Base-by-base conservation (phyloP, 2,329 filamentous ascomycete genomes). In the Aspergillus ibericus region DNA sequence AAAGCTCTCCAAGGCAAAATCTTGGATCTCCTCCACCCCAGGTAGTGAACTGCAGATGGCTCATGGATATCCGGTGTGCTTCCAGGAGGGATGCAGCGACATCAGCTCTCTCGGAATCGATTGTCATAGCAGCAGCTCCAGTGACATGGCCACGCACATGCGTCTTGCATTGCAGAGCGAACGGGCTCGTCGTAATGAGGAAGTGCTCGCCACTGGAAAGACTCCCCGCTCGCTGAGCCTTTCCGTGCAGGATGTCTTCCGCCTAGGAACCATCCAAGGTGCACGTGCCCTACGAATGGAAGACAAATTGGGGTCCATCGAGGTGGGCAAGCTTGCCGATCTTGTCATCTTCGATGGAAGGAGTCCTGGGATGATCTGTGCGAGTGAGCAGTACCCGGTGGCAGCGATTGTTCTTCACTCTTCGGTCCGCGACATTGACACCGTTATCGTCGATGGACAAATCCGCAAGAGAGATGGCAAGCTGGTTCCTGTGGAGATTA, bases 1-100 rank as follows among this genome's bases (percentile, higher is more conserved):
- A 9, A 62, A 63, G 5, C 58, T 72, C 15, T 56, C 56, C 5
- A 25, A 65, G 15, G 55, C 55, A 2, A 56, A 60, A 2, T 58
- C 64, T 0, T 66, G 60, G 34, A 57, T 72, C 36, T 70, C 70
- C 7, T 61, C 64, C 12, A 72, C 70, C 2, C 70, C 71, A 4
- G 65, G 68, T 29, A 71, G 70, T 12, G 71, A 72, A 48, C 48
- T 71, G 15, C 69, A 72, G 46, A 73, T 73, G 71, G 69, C 63
- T 4, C 67, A 68, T 49, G 70, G 70, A 6, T 54, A 66, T 13
- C 63, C 65, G 20, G 62, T 72, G 42, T 64, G 62, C 7, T 70
- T 73, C 27, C 61, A 62, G 15, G 54, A 63, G 1, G 65, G 60
- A 12, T 60, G 66, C n/a, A 52, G 56, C 1, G 40, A 55, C 3